phyloP scores from a whole-genome alignment of 2,329 filamentous ascomycete genomes.

The Cladosporium colombiae region DNA sequence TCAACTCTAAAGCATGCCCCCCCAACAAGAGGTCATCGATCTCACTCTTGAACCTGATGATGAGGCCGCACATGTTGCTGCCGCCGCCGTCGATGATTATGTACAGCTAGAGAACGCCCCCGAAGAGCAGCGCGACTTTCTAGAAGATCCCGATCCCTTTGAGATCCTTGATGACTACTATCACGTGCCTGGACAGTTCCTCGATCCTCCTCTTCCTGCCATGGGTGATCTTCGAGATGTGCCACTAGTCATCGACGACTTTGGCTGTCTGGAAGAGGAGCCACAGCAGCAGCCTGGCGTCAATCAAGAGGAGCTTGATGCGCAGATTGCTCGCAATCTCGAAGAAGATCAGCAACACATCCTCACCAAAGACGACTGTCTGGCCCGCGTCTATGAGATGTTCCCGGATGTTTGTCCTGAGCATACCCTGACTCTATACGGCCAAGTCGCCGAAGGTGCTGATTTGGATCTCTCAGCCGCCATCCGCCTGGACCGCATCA shows the following conservation, averaged over 20 bases:
- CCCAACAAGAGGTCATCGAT: constrained; percentile 27
- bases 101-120: neutral
- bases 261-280: constrained; percentile 8
- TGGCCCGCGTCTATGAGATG: constrained; percentile 34
- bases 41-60: constrained; percentile 30
- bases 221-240: constrained; percentile 1
- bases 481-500: constrained; percentile 30
- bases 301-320: neutral
- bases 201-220: neutral
- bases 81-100: neutral
- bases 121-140: constrained; percentile 1
- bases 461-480: constrained; percentile 20
- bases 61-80: constrained; percentile 10
- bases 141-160: constrained; percentile 5
- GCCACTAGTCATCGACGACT: constrained; percentile 14
- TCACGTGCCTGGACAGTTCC: constrained; percentile 2
- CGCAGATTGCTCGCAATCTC: neutral
- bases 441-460: constrained; percentile 19
- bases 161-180: constrained; percentile 13
- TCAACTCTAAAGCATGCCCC: constrained; percentile 12
- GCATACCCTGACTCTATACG: constrained; percentile 32
- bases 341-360: constrained; percentile 8
- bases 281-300: neutral
- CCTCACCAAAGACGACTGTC: constrained; percentile 26
- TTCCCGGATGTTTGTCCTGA: constrained; percentile 39